Evolutionary conservation across 2,329 filamentous ascomycete genomes (phyloP).

Genomic region (Hymenotorrendiella dingleyae): DNA sequence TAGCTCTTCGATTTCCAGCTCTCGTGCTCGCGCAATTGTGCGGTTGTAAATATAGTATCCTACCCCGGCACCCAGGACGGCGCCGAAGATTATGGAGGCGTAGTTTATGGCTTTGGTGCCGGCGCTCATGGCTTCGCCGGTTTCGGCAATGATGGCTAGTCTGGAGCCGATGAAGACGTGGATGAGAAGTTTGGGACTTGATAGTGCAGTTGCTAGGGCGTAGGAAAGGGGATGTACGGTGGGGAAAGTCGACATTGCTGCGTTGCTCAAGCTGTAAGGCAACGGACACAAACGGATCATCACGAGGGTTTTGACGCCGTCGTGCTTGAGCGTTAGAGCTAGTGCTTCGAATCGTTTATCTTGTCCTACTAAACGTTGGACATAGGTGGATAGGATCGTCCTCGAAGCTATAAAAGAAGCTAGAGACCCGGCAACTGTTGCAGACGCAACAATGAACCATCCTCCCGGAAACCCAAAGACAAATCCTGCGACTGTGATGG

Average conservation of each 20-base stretch:
- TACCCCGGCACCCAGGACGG: slow-evolving; percentile 64
- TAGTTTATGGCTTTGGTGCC: slow-evolving; percentile 80
- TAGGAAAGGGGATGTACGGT: slow-evolving; percentile 74
- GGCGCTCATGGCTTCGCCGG: slow-evolving; percentile 74
- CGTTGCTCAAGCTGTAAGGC: slow-evolving; percentile 90
- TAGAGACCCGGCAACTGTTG: slow-evolving; percentile 72
- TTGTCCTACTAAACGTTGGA: slow-evolving; percentile 70
- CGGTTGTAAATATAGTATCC: slow-evolving; percentile 80
- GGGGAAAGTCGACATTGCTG: slow-evolving; percentile 88
- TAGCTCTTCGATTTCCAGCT: slow-evolving; percentile 39
- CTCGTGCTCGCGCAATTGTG: slow-evolving; percentile 57
- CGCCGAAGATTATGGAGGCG: slow-evolving; percentile 67
- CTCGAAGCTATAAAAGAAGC: slow-evolving; percentile 76
- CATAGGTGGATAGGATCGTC: slow-evolving; percentile 71
- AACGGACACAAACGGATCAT: slow-evolving; percentile 91
- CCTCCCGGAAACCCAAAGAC: slow-evolving; percentile 66
- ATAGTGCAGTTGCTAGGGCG: slow-evolving; percentile 73
- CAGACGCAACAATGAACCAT: slow-evolving; percentile 67
- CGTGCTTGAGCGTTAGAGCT: slow-evolving; percentile 79
- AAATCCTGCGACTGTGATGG: slow-evolving; percentile 63
- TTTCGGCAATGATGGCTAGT: slow-evolving; percentile 76
- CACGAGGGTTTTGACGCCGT: slow-evolving; percentile 80
- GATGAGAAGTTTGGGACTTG: slow-evolving; percentile 81
- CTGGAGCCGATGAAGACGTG: slow-evolving; percentile 88
- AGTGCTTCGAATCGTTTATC: slow-evolving; percentile 88